phyloP scores from a whole-genome alignment of 176 grass and related monocot species.

The Aegilops speltoides region DNA sequence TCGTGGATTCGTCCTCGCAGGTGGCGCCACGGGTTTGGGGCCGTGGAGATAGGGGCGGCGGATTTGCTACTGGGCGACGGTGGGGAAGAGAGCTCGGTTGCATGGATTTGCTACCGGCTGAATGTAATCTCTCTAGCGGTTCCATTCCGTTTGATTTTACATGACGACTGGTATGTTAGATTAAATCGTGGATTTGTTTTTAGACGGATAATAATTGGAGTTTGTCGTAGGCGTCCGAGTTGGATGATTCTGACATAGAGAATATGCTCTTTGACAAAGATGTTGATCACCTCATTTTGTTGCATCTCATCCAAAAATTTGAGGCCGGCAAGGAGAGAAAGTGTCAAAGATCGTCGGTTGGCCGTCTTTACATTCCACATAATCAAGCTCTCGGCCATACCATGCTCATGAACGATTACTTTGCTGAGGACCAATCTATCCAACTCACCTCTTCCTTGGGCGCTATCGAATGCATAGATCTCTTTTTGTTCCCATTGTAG shows the following conservation, averaged over 20 bases:
- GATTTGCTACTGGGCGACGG: fast-evolving
- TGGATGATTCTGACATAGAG: background rate
- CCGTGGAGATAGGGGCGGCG: too few species aligned
- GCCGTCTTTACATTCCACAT: background rate
- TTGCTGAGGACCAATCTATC: background rate
- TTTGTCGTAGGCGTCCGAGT: background rate
- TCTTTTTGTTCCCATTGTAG: background rate
- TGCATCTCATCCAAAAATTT: background rate
- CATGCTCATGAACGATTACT: background rate
- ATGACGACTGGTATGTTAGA: too few species aligned
- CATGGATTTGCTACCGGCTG: fast-evolving
- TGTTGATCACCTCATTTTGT: background rate
- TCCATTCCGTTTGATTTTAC: too few species aligned
- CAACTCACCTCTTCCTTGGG: background rate
- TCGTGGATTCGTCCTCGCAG: too few species aligned
- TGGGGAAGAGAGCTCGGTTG: too few species aligned
- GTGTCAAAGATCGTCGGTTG: background rate
- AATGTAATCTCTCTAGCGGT: too few species aligned
- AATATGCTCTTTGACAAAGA: background rate
- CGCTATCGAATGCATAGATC: background rate
- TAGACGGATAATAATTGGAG: background rate
- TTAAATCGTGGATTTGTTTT: too few species aligned
- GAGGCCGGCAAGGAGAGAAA: background rate
- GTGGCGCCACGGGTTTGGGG: too few species aligned
- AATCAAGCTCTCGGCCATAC: background rate